phyloP scores from a whole-genome alignment of 202 grass and related monocot species.

The Schoenoplectus tabernaemontani region DNA sequence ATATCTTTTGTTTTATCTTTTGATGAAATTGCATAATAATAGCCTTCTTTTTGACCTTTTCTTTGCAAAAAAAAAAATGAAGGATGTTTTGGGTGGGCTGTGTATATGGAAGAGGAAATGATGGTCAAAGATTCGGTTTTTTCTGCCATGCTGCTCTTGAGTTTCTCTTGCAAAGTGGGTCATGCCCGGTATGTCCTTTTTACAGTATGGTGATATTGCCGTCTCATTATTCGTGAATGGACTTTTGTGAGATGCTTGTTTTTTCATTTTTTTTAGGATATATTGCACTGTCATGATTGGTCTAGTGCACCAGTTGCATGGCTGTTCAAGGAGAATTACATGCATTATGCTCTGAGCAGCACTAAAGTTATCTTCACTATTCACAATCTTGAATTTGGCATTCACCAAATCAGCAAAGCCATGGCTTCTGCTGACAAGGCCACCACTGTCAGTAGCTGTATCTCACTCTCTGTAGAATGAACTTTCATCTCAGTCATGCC shows the following conservation, averaged over 20 bases:
- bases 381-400: constrained; percentile 96
- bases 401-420: constrained; percentile 75
- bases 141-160: constrained; percentile 92
- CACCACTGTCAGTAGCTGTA: constrained; percentile 66
- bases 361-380: constrained; percentile 86
- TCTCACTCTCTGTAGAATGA: background rate
- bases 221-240: background rate
- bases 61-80: constrained; percentile 19
- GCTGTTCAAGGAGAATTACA: constrained; percentile 89
- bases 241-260: background rate
- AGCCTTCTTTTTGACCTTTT: constrained; percentile 9
- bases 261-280: constrained; percentile 54
- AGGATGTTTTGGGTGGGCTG: constrained; percentile 94
- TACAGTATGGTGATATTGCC: background rate
- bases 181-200: constrained; percentile 55
- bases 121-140: constrained; percentile 74
- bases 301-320: constrained; percentile 92
- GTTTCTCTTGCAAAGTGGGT: constrained; percentile 69
- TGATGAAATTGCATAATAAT: background rate
- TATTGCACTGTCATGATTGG: constrained; percentile 99
- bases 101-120: constrained; percentile 80
- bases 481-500: constrained; percentile 8
- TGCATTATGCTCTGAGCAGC: constrained; percentile 46
- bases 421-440: constrained; percentile 74
- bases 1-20: background rate